Conservation (phyloP, 2,329 filamentous ascomycete genomes). For the Pseudogymnoascus sp. region DNA sequence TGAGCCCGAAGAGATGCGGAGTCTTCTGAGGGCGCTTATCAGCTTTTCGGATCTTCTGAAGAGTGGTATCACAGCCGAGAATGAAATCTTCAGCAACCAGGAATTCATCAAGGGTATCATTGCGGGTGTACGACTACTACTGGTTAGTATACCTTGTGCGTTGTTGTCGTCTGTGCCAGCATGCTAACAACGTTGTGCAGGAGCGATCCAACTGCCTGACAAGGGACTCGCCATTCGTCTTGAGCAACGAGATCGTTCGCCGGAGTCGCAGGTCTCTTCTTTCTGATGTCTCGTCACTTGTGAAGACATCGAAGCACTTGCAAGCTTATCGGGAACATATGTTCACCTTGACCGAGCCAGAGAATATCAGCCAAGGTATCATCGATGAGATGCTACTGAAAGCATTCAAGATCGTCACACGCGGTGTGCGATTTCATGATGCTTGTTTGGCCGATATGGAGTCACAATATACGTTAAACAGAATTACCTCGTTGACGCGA, state of each 20-base stretch:
- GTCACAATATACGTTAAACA: slow-evolving; percentile 40
- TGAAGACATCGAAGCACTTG: slow-evolving; percentile 79
- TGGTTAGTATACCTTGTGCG: slow-evolving; percentile 50
- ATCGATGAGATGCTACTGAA: slow-evolving; percentile 90
- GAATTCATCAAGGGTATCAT: slow-evolving; percentile 93
- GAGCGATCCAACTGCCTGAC: slow-evolving; percentile 84
- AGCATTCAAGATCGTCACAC: slow-evolving; percentile 87
- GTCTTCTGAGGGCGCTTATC: slow-evolving; percentile 73
- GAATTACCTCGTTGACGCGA: slow-evolving; percentile 50
- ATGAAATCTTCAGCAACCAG: slow-evolving; percentile 76
- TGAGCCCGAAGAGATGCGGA: slow-evolving; percentile 78
- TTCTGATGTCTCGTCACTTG: slow-evolving; percentile 79
- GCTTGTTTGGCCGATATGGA: slow-evolving; percentile 61
- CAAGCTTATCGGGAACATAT: slow-evolving; percentile 44
- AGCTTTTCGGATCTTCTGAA: slow-evolving; percentile 88
- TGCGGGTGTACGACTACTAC: slow-evolving; percentile 78
- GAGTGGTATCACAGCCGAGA: slow-evolving; percentile 65
- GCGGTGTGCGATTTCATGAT: slow-evolving; percentile 83
- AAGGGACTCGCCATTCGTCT: slow-evolving; percentile 66
- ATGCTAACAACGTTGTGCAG: slow-evolving; percentile 35
- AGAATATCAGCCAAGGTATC: slow-evolving; percentile 57
- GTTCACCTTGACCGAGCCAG: slow-evolving; percentile 43
- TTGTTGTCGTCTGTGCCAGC: slow-evolving; percentile 6
- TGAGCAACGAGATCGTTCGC: slow-evolving; percentile 65
- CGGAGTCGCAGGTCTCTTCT: slow-evolving; percentile 78